phyloP scores from a whole-genome alignment of 2,329 filamentous ascomycete genomes.

The Aureobasidium mangrovei region DNA sequence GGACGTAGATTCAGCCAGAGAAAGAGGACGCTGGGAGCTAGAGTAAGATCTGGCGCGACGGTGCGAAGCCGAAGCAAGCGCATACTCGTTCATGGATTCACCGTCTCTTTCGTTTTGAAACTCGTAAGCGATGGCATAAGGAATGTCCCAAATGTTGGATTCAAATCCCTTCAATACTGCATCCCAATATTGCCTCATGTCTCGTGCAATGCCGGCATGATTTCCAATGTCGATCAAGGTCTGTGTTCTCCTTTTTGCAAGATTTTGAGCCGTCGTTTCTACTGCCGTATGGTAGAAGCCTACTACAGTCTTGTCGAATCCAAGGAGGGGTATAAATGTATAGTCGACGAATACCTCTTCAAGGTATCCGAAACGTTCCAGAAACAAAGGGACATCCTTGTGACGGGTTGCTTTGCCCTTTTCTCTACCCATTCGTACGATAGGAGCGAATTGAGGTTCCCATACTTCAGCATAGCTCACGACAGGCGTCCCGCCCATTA shows the following conservation, averaged over 20 bases:
- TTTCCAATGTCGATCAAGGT: constrained; percentile 8
- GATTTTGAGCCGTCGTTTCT: constrained; percentile 10
- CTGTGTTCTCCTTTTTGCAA: constrained; percentile 10
- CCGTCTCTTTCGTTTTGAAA: constrained; percentile 10
- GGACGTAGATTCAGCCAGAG: not conserved
- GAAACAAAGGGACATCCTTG: constrained; percentile 11
- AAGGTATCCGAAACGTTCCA: constrained; percentile 14
- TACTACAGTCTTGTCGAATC: not conserved
- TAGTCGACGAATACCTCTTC: constrained; percentile 16
- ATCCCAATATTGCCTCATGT: constrained; percentile 9
- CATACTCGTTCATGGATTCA: not conserved
- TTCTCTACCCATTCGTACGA: constrained; percentile 18
- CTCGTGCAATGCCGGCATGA: constrained; percentile 1
- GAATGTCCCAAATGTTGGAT: constrained; percentile 13
- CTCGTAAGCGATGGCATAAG: constrained; percentile 12
- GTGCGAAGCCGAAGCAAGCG: not conserved
- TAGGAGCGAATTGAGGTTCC: constrained; percentile 7
- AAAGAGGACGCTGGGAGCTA: not conserved
- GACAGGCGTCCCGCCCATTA: constrained; percentile 15
- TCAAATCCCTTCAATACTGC: constrained; percentile 12
- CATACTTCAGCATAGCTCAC: constrained; percentile 7
- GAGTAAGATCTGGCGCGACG: not conserved
- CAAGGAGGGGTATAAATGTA: constrained; percentile 14
- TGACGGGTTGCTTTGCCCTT: constrained; percentile 15
- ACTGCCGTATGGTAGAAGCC: constrained; percentile 12